Evolutionary conservation across 192 early-diverging fungal genomes (phyloP).

Genomic region (Umbelopsis sp.): DNA sequence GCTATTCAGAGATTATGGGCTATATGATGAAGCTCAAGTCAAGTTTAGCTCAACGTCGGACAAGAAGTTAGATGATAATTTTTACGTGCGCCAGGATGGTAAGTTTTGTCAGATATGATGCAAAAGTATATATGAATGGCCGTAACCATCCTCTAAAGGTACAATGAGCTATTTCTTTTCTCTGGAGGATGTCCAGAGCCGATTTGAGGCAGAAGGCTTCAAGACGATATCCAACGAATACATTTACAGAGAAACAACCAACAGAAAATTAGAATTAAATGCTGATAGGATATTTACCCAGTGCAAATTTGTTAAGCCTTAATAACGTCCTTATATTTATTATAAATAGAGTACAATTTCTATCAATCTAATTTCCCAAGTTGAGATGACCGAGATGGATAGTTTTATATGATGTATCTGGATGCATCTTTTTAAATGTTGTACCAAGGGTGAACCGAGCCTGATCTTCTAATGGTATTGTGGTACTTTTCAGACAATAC

Average conservation of each 20-base stretch:
- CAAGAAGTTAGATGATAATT: constrained; percentile 86
- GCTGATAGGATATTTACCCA: constrained; percentile 76
- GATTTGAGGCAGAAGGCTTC: constrained; percentile 70
- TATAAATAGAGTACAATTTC: background rate
- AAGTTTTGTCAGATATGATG: background rate
- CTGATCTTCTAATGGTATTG: background rate
- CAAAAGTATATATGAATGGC: background rate
- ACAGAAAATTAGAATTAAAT: constrained; percentile 63
- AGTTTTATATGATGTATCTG: too few relatives aligned
- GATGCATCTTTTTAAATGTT: too few relatives aligned
- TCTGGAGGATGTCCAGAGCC: constrained; percentile 50
- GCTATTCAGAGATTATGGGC: constrained; percentile 94
- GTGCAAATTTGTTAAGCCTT: constrained; percentile 70
- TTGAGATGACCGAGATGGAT: background rate
- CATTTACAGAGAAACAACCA: constrained; percentile 69
- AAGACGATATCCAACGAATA: constrained; percentile 60
- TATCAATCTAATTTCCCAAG: background rate
- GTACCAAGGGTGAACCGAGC: too few relatives aligned
- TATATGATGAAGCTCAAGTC: constrained; percentile 96
- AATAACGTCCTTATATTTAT: background rate
- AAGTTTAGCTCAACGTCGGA: constrained; percentile 72
- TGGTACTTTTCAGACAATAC: constrained; percentile 22
- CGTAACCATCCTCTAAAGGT: constrained; percentile 29
- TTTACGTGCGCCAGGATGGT: constrained; percentile 96
- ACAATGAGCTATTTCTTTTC: constrained; percentile 95